Evolutionary conservation across 805 yeast species (phyloP), one percentile per base, ranked within the genome.

Genomic region (Candida verbasci): DNA sequence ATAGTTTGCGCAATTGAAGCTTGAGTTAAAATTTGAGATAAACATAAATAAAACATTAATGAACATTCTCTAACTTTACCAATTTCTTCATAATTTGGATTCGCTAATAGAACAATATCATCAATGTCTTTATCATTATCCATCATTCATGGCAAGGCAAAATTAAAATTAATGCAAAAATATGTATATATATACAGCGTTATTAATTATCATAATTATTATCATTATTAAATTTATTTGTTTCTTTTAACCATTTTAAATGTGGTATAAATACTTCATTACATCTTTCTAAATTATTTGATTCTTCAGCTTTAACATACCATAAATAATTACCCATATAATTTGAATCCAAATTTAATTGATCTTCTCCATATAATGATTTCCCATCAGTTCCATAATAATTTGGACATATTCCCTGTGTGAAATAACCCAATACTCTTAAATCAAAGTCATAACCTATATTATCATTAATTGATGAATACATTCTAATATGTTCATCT

Each of bases 381-480:
- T 34, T 34, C 3, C 65, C 65, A 5, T 35, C 37, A 11, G 41
- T 42, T 26, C 50, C 47, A 42, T 61, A 59, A 42, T 66, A 67
- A 38, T 55, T 53, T 4, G 55, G 47, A 46, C 73, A 67, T 23
- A 64, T 44, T 2, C 58, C 69, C 38, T 65, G 62, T 6, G 66
- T 62, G 41, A 65, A 67, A 28, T 54, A 48, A 35, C 62, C 67
- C 37, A 64, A 47, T 11, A 61, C 59, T 27, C 70, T 47, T 45
- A 65, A 55, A 46, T 67, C 73, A 39, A 66, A 63, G 40, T 67
- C 73, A 40, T 65, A 66, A 7, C 70, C 70, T 4, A 63, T 56
- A 36, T 60, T 60, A 2, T 53, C 53, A 43, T 66, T 54, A 11
- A 61, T 45, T 12, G 42, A 52, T 9, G 47, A 51, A 46, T 65